Conservation (phyloP, 495 filamentous ascomycete genomes). For the Penicillium antarcticum region DNA sequence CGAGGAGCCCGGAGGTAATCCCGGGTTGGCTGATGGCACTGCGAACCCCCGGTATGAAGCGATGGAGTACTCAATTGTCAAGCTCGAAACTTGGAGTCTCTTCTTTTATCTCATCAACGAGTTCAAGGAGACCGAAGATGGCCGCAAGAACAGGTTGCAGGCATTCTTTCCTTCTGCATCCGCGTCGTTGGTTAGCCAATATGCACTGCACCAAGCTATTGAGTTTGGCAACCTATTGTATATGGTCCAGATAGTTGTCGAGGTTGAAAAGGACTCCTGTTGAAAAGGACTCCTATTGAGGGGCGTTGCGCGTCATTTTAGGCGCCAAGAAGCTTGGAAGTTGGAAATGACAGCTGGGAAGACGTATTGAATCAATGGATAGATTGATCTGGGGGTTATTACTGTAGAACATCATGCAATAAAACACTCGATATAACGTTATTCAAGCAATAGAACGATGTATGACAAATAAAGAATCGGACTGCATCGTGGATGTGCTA, state of each 20-base stretch:
- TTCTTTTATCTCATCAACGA: constrained; percentile 7
- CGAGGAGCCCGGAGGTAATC: background rate
- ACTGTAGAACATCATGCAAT: too few species aligned
- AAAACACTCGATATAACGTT: too few species aligned
- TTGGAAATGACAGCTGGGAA: too few species aligned
- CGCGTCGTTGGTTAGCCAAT: background rate
- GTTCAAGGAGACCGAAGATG: background rate
- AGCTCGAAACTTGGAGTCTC: background rate
- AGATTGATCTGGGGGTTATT: too few species aligned
- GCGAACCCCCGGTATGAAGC: background rate
- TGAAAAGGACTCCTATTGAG: constrained; percentile 6
- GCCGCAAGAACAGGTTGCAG: constrained; percentile 1
- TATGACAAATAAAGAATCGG: too few species aligned
- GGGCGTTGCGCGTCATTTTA: too few species aligned
- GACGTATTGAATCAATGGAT: too few species aligned
- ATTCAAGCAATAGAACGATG: too few species aligned
- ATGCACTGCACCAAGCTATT: constrained; percentile 2
- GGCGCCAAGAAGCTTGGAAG: too few species aligned
- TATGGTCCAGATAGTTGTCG: background rate
- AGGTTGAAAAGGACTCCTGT: constrained; percentile 1
- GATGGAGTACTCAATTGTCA: background rate
- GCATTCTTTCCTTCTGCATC: constrained; percentile 1
- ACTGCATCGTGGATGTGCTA: too few species aligned
- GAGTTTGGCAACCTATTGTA: background rate
- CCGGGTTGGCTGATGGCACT: background rate